These are phyloP conservation scores for Trichoderma sp. DNA, from an alignment of 2,329 filamentous ascomycete species.

Conservation along the genomic window DNA sequence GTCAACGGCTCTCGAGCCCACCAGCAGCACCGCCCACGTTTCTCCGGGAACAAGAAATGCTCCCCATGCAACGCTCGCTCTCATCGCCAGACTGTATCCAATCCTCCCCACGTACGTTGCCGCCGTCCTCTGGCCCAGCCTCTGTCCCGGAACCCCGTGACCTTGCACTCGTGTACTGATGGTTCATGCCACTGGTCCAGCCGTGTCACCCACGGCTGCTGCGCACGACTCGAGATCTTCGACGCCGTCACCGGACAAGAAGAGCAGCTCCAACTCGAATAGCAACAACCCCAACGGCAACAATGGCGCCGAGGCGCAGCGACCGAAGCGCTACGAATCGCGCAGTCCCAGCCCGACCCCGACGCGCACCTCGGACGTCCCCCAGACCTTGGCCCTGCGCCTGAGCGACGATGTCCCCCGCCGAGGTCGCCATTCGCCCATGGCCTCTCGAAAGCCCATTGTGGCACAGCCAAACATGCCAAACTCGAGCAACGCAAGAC, in stretches of 20 bases:
- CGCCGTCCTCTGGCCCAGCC: conserved; percentile 17
- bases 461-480: conserved; percentile 48
- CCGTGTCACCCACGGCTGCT: conserved; percentile 38
- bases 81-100: conserved; percentile 63
- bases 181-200: conserved; percentile 32
- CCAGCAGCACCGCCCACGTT: not conserved
- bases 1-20: conserved; percentile 4
- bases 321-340: conserved; percentile 54
- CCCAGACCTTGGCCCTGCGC: conserved; percentile 46
- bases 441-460: conserved; percentile 50
- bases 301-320: conserved; percentile 53
- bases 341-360: conserved; percentile 62
- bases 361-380: conserved; percentile 48
- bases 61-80: conserved; percentile 63
- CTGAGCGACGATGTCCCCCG: conserved; percentile 48
- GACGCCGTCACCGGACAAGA: conserved; percentile 55
- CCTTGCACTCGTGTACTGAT: conserved; percentile 35
- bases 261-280: conserved; percentile 37
- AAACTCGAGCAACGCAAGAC: conserved; percentile 35
- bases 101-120: conserved; percentile 60
- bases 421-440: conserved; percentile 39
- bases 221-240: conserved; percentile 52
- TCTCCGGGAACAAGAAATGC: conserved; percentile 56
- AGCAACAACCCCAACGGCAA: conserved; percentile 52
- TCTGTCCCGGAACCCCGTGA: conserved; percentile 10